A percentile compares a stretch with the other conserved stretches of the same genome.
Conservation (phyloP, 179 eudicot species). For the Nepenthes alata region DNA sequence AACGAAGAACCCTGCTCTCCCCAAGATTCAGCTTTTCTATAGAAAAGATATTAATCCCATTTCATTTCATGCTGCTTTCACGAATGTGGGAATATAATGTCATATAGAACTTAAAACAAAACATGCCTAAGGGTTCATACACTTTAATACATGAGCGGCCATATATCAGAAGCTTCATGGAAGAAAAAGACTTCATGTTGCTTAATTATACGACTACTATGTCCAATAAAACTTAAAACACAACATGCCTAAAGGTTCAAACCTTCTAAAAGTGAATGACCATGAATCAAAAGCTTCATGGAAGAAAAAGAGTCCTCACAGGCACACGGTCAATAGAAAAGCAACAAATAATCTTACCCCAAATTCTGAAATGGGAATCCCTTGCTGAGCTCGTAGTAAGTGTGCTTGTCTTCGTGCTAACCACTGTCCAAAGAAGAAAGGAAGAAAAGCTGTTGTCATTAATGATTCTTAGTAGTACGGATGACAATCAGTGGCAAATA, state of each 20-base stretch:
- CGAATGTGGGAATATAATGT: too few species aligned
- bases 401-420: conserved; percentile 75
- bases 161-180: background rate
- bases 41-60: too few species aligned
- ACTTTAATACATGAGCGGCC: background rate
- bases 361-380: conserved; percentile 80
- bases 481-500: too few species aligned
- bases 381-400: conserved; percentile 77
- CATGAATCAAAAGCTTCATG: background rate
- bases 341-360: conserved; percentile 45
- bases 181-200: background rate
- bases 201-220: too few species aligned
- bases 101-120: too few species aligned
- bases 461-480: background rate
- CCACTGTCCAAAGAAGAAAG: conserved; percentile 45
- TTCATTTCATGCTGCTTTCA: too few species aligned
- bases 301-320: background rate
- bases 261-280: background rate
- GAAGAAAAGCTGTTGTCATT: background rate
- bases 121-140: too few species aligned
- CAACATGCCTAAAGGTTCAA: too few species aligned
- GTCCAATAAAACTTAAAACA: too few species aligned
- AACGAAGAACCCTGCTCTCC: too few species aligned
- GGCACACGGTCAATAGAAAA: background rate
- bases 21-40: too few species aligned